Base-by-base conservation (phyloP, 164 flowering plant species). In the Hamamelis virginiana region DNA sequence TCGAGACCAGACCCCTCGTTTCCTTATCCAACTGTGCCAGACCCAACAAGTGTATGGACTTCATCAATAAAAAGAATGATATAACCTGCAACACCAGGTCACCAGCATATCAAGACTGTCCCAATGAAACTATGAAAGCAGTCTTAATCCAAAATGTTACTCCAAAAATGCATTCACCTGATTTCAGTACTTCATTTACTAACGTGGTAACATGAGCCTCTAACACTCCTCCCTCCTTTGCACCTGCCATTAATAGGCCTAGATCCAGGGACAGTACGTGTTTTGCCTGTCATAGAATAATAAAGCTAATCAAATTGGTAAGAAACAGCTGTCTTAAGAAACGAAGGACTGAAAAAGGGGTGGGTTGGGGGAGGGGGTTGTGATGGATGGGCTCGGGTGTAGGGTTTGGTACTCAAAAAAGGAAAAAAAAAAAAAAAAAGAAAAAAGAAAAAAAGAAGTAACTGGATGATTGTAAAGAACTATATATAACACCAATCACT, bases 191-290 rank as follows among this genome's bases (percentile, higher is more conserved):
- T 67, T 92, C 97, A 47, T 76, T 82, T 41, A 92, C 67, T 72
- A 92, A 75, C 46, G 74, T 44, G 56, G 95, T 88, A 50, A 92
- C 89, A 55, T 96, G 89, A 45, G 80, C 73, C 84, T 92, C 97
- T 71, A 92, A 69, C 68, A 90, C 97, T 61, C 97, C 97, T 77
- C 97, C 87, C 75, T 92, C 97, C 77, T 90, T 92, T 47, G 97
- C 88, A 22, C 97, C 96, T 69, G 96, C 88, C 78, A 92, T 82
- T 67, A 92, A 66, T 53, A 87, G 82, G 64, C 90, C 96, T 45
- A 92, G 78, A 78, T 92, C 97, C 83, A 92, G 80, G 76, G 92
- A 85, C 86, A 92, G 69, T 59, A 90, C 72, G 28, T 84, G 83
- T 76, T 91, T 91, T 47, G 74, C 72, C 97, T 91, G 87, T 53